A percentile compares a stretch with the other conserved stretches of the same genome.
Evolutionary conservation across 2,329 filamentous ascomycete species (phyloP).

Genomic region (Bisporella sp.): DNA sequence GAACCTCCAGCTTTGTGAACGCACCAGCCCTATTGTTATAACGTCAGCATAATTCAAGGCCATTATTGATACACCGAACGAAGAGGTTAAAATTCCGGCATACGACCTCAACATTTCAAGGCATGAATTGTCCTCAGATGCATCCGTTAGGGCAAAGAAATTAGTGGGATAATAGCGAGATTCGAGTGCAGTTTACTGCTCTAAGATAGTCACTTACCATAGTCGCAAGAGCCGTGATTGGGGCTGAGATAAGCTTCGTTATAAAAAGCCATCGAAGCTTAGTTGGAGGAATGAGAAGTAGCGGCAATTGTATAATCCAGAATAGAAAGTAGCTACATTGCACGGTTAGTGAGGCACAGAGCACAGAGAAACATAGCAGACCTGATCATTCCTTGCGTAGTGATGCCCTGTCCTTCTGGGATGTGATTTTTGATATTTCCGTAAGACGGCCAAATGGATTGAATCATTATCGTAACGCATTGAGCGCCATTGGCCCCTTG

Average conservation of each 20-base stretch:
- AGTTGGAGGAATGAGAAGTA: constrained; percentile 45
- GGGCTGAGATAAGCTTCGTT: constrained; percentile 42
- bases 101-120: no score
- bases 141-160: no score
- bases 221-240: constrained; percentile 53
- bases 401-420: constrained; percentile 5
- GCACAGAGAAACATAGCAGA: not conserved
- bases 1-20: constrained; percentile 46
- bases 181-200: no score
- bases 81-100: no score
- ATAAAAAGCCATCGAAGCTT: constrained; percentile 46
- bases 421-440: constrained; percentile 16
- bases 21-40: constrained; percentile 39
- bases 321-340: constrained; percentile 41
- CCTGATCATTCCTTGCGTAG: constrained; percentile 8
- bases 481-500: constrained; percentile 58
- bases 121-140: no score
- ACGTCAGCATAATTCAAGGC: no score
- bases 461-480: constrained; percentile 36
- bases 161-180: no score
- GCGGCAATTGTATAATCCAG: constrained; percentile 26
- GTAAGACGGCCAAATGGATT: constrained; percentile 48
- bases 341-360: no score
- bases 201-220: constrained; percentile 29
- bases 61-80: no score